Conservation (phyloP, 176 grass and related monocot genomes). For the Thinopyrum elongatum region DNA sequence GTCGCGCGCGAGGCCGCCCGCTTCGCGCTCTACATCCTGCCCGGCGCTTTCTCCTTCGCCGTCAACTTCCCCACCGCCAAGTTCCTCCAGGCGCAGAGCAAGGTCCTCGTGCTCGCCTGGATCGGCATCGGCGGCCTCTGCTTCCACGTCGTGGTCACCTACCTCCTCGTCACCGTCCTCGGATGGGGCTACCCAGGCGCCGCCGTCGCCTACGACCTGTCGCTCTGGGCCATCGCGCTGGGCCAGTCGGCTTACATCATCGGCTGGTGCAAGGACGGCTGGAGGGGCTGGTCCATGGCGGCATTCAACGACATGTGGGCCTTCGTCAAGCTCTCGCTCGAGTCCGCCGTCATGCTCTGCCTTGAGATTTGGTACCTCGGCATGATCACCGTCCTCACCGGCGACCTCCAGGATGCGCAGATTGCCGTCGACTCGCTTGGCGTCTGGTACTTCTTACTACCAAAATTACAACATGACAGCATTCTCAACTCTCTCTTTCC, state of each 20-base stretch:
- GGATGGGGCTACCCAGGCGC: conserved; percentile 32
- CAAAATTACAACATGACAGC: not conserved
- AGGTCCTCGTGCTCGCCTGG: conserved; percentile 50
- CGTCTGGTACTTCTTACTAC: conserved; percentile 27
- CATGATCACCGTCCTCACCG: conserved; percentile 47
- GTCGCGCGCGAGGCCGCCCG: conserved; percentile 41
- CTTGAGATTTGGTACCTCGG: conserved; percentile 66
- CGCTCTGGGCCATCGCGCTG: conserved; percentile 35
- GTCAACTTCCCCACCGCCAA: conserved; percentile 64
- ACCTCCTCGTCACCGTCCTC: conserved; percentile 37
- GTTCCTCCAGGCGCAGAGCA: conserved; percentile 74
- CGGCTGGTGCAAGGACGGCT: conserved; percentile 58
- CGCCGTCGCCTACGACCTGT: conserved; percentile 26
- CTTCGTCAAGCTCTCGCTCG: conserved; percentile 51
- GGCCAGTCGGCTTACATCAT: conserved; percentile 47
- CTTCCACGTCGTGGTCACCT: conserved; percentile 13
- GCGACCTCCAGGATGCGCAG: conserved; percentile 41
- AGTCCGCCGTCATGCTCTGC: conserved; percentile 66
- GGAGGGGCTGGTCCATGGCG: conserved; percentile 41
- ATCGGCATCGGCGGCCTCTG: conserved; percentile 27
- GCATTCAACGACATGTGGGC: conserved; percentile 38
- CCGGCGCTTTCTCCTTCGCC: conserved; percentile 28
- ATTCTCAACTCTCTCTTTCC: not conserved
- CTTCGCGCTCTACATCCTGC: conserved; percentile 52
- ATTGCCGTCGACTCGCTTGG: conserved; percentile 55